Base-by-base conservation (phyloP, 2,329 filamentous ascomycete genomes). In the Endoconidiophora laricicola region DNA sequence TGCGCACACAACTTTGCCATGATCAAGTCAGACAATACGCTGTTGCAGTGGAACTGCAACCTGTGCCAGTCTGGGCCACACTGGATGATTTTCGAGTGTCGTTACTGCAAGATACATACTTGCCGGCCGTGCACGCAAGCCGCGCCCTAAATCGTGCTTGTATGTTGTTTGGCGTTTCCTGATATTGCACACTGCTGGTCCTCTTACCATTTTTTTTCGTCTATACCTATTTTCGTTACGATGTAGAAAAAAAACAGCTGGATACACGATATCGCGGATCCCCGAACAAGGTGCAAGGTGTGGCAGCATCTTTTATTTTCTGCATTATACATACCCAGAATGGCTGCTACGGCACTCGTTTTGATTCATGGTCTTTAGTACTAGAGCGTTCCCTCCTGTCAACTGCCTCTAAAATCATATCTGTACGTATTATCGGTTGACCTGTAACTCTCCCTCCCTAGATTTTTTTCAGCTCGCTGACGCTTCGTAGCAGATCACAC, bases 41-140 rank as follows among this genome's bases (percentile, higher is more conserved):
- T 82, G 49, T 70, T 83, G 50, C 72, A 79, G 60, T 83, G 78
- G 78, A 69, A 69, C 46, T 83, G 79, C 66, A 70, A 73, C 53
- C 64, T 79, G 58, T 83, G 79, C 60, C 72, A 76, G 54, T 74
- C 72, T 2, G 78, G 78, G 1, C 78, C 78, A 47, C 73, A 78
- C 62, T 81, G 77, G 75, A 73, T 72, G 63, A 82, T 83, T 58
- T 82, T 74, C 56, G 76, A 83, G 62, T 83, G 79, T 65, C 68
- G 71, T 54, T 80, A 79, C 61, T 83, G 79, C 72, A 78, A 78
- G 61, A 64, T 80, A 46, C 78, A 81, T 63, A 70, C 74, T 26
- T 83, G 79, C 61, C 69, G 76, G 48, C 64, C 69, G 23, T 82
- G 79, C 60, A 37, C n/a, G 18, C 42, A 23, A 24, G 22, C 18